These are phyloP conservation scores for Komagataella ulmi DNA, from an alignment of 805 yeast genomes.

Conservation along the genomic window DNA sequence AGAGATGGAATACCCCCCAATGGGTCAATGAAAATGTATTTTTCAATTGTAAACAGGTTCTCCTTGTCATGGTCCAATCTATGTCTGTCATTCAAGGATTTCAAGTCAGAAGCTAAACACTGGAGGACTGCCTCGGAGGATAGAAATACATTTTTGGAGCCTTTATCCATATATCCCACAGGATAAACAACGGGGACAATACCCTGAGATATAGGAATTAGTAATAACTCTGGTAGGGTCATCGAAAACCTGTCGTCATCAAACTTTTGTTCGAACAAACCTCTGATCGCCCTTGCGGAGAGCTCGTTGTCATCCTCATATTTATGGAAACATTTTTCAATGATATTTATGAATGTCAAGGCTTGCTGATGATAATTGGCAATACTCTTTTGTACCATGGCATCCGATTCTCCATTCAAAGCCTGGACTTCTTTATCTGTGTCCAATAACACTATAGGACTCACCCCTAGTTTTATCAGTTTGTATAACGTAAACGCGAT, in stretches of 20 bases:
- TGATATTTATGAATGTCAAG: background rate
- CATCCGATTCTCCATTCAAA: background rate
- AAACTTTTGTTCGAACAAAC: slow-evolving; percentile 18
- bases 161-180: slow-evolving; percentile 24
- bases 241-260: slow-evolving; percentile 7
- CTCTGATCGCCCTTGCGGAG: slow-evolving; percentile 18
- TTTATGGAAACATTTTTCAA: background rate
- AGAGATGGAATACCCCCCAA: slow-evolving; percentile 86
- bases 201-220: slow-evolving; percentile 28
- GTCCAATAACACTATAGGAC: slow-evolving; percentile 59
- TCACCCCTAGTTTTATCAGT: slow-evolving; percentile 50
- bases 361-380: background rate
- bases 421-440: slow-evolving; percentile 11
- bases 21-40: slow-evolving; percentile 65
- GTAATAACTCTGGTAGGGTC: slow-evolving; percentile 21
- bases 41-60: slow-evolving; percentile 51
- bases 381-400: background rate
- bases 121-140: slow-evolving; percentile 26
- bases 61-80: slow-evolving; percentile 3
- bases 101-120: slow-evolving; percentile 22
- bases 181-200: slow-evolving; percentile 55
- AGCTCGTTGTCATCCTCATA: slow-evolving; percentile 6
- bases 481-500: slow-evolving; percentile 44
- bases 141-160: slow-evolving; percentile 16
- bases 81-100: slow-evolving; percentile 10